These are phyloP conservation scores for Orbilia javanica DNA, from an alignment of 2,329 filamentous ascomycete species.

Conservation along the genomic window DNA sequence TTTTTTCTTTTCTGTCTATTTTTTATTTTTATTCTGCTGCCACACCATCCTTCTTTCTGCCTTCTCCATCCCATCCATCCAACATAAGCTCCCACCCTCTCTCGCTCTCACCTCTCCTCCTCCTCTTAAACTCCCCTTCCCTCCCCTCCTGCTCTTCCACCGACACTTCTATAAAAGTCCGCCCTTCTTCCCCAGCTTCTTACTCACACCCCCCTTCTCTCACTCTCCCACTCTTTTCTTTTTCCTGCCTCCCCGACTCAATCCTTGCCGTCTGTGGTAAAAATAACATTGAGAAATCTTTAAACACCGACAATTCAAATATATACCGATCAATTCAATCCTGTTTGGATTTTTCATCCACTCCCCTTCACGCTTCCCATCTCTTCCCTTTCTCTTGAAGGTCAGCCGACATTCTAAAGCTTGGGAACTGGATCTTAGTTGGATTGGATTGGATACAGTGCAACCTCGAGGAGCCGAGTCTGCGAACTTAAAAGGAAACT, in stretches of 20 bases:
- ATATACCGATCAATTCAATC: not conserved
- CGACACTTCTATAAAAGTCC: slow-evolving; percentile 17
- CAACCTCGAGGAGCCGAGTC: not conserved
- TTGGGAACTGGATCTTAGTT: not conserved
- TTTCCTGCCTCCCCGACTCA: slow-evolving; percentile 11
- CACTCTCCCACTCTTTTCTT: slow-evolving; percentile 23
- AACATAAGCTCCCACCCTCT: slow-evolving; percentile 10
- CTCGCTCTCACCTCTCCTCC: not conserved
- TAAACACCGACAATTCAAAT: not conserved
- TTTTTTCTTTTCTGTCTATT: not conserved
- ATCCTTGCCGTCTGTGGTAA: slow-evolving; percentile 26
- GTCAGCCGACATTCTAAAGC: not conserved
- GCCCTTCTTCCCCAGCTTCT: slow-evolving; percentile 29
- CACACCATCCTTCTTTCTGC: not conserved
- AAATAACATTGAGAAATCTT: slow-evolving; percentile 7
- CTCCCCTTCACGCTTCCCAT: not conserved
- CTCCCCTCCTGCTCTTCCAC: slow-evolving; percentile 4
- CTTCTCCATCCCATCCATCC: not conserved
- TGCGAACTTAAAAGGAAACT: not conserved
- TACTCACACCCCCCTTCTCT: not conserved
- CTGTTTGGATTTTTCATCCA: not conserved
- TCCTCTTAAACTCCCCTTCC: slow-evolving; percentile 11
- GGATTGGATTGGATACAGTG: not conserved
- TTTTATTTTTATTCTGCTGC: not conserved
- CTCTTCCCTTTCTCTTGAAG: too few species aligned